Percentiles rank a stretch among this genome's conserved stretches.
phyloP scores from a whole-genome alignment of 148 eudicot genomes.

The Gaultheria prostrata region DNA sequence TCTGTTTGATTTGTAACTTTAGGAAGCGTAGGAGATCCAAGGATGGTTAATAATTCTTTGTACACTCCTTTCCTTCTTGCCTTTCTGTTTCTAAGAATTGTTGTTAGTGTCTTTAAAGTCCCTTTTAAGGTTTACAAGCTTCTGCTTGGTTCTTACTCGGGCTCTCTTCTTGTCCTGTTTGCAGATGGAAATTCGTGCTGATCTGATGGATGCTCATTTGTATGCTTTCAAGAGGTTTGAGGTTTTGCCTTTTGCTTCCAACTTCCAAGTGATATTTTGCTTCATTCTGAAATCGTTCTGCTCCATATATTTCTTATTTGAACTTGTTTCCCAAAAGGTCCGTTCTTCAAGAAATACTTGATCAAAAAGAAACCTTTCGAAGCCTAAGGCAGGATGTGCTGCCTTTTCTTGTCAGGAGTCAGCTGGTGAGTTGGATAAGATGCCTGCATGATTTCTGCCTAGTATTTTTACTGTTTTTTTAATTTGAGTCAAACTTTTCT shows the following conservation, averaged over 20 bases:
- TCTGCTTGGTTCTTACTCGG: conserved; percentile 18
- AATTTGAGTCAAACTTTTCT: background rate
- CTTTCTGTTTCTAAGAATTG: background rate
- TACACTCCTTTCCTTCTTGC: background rate
- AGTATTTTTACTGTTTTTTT: background rate
- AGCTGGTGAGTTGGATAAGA: conserved; percentile 60
- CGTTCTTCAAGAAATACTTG: conserved; percentile 81
- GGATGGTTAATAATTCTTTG: background rate
- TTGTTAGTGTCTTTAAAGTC: background rate
- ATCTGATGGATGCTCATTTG: conserved; percentile 96
- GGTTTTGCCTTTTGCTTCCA: conserved; percentile 24
- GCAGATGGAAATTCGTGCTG: conserved; percentile 88
- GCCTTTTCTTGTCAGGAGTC: conserved; percentile 85
- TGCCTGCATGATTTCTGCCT: background rate
- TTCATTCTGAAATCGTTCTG: conserved; percentile 1
- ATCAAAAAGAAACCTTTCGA: conserved; percentile 65
- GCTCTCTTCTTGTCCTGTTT: conserved; percentile 18
- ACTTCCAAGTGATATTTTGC: conserved; percentile 15
- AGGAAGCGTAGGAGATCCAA: background rate
- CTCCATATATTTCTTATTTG: conserved; percentile 1
- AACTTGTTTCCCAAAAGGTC: conserved; percentile 43
- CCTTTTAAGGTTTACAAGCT: conserved; percentile 1
- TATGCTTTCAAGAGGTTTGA: conserved; percentile 95
- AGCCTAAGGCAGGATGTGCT: conserved; percentile 84
- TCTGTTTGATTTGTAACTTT: background rate